Conservation (phyloP, 2,329 filamentous ascomycete species). For the Pseudogymnoascus sp. region DNA sequence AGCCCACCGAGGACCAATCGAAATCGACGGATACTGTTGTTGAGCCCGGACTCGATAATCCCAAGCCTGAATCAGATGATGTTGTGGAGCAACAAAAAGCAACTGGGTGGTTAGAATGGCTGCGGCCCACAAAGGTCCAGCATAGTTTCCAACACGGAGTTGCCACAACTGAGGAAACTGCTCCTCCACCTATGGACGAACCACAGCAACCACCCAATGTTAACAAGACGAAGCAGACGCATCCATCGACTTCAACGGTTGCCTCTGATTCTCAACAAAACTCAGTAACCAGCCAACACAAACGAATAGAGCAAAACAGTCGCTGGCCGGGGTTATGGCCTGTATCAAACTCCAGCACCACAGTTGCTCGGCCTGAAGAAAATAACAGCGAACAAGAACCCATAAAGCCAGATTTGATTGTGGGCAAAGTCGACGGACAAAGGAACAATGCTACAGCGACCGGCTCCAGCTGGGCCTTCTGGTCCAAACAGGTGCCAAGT, state of each 20-base stretch:
- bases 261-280: not conserved
- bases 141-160: not conserved
- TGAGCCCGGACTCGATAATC: not conserved
- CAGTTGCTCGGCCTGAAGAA: conserved; percentile 13
- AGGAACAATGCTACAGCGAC: conserved; percentile 31
- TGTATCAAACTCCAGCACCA: conserved; percentile 17
- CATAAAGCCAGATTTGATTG: conserved; percentile 36
- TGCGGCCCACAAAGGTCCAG: not conserved
- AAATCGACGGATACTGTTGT: not conserved
- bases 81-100: not conserved
- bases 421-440: conserved; percentile 30
- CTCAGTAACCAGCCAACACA: not conserved
- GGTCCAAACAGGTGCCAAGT: conserved; percentile 44
- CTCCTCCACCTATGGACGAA: not conserved
- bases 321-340: conserved; percentile 16
- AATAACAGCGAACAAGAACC: conserved; percentile 25
- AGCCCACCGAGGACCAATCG: not conserved
- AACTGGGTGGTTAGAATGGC: conserved; percentile 1
- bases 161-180: not conserved
- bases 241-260: not conserved
- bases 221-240: not conserved
- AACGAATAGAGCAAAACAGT: not conserved
- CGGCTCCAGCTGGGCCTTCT: conserved; percentile 72
- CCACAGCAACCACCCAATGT: not conserved
- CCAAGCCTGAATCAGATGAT: not conserved